Evolutionary conservation across 2,329 filamentous ascomycete species (phyloP).

Genomic region (Aaosphaeria pasadenensis): DNA sequence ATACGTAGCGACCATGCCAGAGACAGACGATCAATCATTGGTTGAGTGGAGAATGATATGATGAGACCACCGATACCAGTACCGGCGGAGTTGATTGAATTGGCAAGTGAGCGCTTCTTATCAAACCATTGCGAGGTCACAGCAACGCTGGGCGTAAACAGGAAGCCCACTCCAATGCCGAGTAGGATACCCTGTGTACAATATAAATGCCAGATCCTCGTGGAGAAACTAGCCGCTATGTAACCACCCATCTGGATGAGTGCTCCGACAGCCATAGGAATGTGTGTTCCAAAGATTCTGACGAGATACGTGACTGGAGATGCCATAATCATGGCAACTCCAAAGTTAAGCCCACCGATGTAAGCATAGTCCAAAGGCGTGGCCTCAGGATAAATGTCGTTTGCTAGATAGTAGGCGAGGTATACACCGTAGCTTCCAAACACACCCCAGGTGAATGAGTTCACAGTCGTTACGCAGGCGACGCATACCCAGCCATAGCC

Average conservation of each 20-base stretch:
- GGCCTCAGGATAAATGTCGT: conserved; percentile 33
- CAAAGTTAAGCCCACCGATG: conserved; percentile 40
- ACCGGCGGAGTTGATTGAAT: conserved; percentile 39
- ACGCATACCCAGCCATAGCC: conserved; percentile 38
- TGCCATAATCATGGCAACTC: conserved; percentile 32
- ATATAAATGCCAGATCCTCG: conserved; percentile 39
- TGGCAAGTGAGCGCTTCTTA: conserved; percentile 38
- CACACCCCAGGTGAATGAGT: conserved; percentile 11
- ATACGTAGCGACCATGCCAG: conserved; percentile 42
- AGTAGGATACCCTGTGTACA: conserved; percentile 41
- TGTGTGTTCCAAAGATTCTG: conserved; percentile 20
- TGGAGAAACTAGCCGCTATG: conserved; percentile 38
- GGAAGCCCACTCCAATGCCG: conserved; percentile 39
- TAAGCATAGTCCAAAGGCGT: conserved; percentile 38
- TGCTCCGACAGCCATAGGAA: conserved; percentile 29
- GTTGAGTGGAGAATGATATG: conserved; percentile 25
- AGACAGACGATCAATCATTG: conserved; percentile 36
- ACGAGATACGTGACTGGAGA: conserved; percentile 29
- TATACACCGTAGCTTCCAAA: conserved; percentile 41
- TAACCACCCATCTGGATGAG: conserved; percentile 34
- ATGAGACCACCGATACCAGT: conserved; percentile 41
- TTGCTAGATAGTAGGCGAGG: conserved; percentile 40
- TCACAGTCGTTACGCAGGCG: conserved; percentile 16
- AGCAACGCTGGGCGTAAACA: conserved; percentile 39
- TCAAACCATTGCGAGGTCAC: conserved; percentile 45